phyloP scores from a whole-genome alignment of 305 asterid species.

The Fraxinus dipetala region DNA sequence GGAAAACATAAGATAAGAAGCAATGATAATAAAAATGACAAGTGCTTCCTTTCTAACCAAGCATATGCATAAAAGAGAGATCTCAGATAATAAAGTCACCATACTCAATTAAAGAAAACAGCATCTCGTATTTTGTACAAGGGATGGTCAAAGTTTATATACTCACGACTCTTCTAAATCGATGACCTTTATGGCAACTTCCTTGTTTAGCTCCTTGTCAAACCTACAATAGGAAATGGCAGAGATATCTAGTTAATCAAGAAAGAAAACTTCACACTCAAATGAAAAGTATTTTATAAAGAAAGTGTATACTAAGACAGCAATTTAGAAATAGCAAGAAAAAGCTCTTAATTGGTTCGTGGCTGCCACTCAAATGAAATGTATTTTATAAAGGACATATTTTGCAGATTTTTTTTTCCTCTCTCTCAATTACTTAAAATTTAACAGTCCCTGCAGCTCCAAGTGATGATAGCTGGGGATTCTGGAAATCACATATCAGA shows the following conservation, averaged over 20 bases:
- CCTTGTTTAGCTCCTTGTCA: constrained; percentile 79
- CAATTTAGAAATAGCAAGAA: neutral
- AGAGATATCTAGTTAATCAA: constrained; percentile 10
- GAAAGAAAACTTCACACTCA: neutral
- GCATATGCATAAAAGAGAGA: neutral
- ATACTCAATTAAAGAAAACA: neutral
- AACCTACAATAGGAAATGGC: constrained; percentile 56
- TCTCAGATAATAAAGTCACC: neutral
- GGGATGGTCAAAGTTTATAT: constrained; percentile 25
- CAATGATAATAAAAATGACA: neutral
- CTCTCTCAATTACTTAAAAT: neutral
- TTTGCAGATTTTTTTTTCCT: neutral
- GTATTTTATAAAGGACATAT: neutral
- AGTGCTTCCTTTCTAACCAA: neutral
- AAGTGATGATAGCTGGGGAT: neutral
- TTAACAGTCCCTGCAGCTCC: neutral
- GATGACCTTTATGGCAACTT: constrained; percentile 87
- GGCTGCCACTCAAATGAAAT: neutral
- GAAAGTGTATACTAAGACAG: neutral
- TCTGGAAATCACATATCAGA: neutral
- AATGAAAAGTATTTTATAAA: neutral
- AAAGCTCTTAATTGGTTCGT: neutral
- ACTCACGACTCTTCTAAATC: constrained; percentile 99
- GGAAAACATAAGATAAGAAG: neutral
- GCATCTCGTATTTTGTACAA: constrained; percentile 18